Evolutionary conservation across 2,329 filamentous ascomycete genomes (phyloP).

Genomic region (Penicillium sp.): DNA sequence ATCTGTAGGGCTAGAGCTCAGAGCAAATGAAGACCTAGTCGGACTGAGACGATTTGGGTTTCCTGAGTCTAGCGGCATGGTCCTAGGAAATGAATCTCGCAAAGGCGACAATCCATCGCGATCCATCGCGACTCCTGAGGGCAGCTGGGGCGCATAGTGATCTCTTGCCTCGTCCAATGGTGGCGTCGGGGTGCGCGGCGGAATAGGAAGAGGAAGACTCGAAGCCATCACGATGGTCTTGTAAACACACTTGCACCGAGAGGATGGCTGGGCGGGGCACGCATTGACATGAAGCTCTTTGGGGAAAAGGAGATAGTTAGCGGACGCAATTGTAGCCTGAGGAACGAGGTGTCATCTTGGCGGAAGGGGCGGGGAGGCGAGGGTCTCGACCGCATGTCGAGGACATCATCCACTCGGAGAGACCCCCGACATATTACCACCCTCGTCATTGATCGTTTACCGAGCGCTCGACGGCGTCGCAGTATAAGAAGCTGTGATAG

Average conservation of each 20-base stretch:
- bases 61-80: slow-evolving; percentile 18
- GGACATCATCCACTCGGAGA: slow-evolving; percentile 27
- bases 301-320: slow-evolving; percentile 18
- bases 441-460: slow-evolving; percentile 27
- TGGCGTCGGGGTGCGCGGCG: slow-evolving; percentile 66
- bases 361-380: slow-evolving; percentile 24
- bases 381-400: slow-evolving; percentile 22
- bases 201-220: slow-evolving; percentile 59
- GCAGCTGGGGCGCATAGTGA: slow-evolving; percentile 22
- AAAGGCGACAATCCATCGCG: slow-evolving; percentile 52
- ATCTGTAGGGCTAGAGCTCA: slow-evolving; percentile 31
- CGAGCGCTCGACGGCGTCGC: neutral
- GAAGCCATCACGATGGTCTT: slow-evolving; percentile 55
- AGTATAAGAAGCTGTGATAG: slow-evolving; percentile 8
- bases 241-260: slow-evolving; percentile 12
- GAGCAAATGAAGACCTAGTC: slow-evolving; percentile 38
- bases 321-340: slow-evolving; percentile 12
- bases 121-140: slow-evolving; percentile 41
- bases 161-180: slow-evolving; percentile 54
- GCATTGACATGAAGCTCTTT: slow-evolving; percentile 2
- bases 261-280: slow-evolving; percentile 1
- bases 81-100: slow-evolving; percentile 38
- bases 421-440: slow-evolving; percentile 12
- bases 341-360: slow-evolving; percentile 12
- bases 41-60: slow-evolving; percentile 34